phyloP scores from a whole-genome alignment of 73 alveolate species.

The Paramecium pentaurelia region DNA sequence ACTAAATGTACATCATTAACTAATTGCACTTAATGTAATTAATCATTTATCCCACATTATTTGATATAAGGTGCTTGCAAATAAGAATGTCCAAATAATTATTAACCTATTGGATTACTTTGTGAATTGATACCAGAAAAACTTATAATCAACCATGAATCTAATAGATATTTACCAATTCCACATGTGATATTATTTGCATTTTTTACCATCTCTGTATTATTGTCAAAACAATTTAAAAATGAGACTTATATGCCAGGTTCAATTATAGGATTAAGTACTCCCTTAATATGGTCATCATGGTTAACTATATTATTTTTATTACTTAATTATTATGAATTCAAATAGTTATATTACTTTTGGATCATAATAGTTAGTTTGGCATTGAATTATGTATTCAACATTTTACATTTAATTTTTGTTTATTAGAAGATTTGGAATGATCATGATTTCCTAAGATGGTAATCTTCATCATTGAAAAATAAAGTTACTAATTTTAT shows the following conservation, averaged over 20 bases:
- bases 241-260: constrained; percentile 20
- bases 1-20: not conserved
- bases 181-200: not conserved
- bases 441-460: not conserved
- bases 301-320: not conserved
- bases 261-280: not conserved
- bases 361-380: not conserved
- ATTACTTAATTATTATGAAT: not conserved
- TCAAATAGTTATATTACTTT: not conserved
- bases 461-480: constrained; percentile 11
- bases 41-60: not conserved
- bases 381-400: not conserved
- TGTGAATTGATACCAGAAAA: not conserved
- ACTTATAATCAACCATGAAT: not conserved
- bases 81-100: not conserved
- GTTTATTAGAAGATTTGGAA: not conserved
- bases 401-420: not conserved
- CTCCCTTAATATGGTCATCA: not conserved
- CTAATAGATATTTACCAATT: not conserved
- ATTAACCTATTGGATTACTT: not conserved
- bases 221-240: not conserved
- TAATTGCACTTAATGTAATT: not conserved
- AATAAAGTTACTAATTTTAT: not conserved
- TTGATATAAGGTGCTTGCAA: not conserved
- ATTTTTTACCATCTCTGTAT: not conserved